Conservation (phyloP, 352 stramenopile species). For the Globisporangium takayamanum region DNA sequence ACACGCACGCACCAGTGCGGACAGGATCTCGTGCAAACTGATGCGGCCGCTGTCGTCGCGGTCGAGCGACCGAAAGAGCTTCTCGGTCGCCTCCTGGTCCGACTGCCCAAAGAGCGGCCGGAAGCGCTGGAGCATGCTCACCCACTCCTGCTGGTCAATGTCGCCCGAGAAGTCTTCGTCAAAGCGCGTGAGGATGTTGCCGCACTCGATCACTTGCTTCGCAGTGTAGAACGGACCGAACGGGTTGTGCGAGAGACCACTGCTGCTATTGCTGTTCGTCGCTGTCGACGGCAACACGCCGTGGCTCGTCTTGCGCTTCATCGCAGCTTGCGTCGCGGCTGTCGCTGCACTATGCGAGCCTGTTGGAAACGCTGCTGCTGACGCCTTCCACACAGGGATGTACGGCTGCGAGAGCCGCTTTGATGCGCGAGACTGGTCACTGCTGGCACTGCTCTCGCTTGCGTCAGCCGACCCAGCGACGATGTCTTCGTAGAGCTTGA, state of each 20-base stretch:
- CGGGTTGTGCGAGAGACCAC: conserved; percentile 19
- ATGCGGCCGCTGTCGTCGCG: conserved; percentile 44
- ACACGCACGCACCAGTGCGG: conserved; percentile 30
- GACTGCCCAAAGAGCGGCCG: conserved; percentile 13
- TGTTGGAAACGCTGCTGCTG: neutral
- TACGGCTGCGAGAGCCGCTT: conserved; percentile 9
- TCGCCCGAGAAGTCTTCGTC: conserved; percentile 54
- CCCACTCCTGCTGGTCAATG: conserved; percentile 50
- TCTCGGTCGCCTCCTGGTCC: conserved; percentile 25
- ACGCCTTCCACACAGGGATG: conserved; percentile 3
- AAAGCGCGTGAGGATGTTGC: conserved; percentile 33
- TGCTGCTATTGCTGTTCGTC: neutral
- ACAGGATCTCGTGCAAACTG: conserved; percentile 41
- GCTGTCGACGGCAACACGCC: neutral
- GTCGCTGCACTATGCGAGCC: neutral
- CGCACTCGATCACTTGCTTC: conserved; percentile 56
- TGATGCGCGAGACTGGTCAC: no score
- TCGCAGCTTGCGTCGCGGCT: neutral
- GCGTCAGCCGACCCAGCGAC: conserved; percentile 2
- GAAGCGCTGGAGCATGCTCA: conserved; percentile 34
- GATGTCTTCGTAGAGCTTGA: conserved; percentile 48
- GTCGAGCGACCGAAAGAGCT: conserved; percentile 44
- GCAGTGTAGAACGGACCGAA: conserved; percentile 54
- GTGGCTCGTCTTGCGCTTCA: conserved; percentile 6
- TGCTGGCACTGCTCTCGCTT: neutral